phyloP scores from a whole-genome alignment of 139 green algal genomes.

The Haematococcus lacustris region DNA sequence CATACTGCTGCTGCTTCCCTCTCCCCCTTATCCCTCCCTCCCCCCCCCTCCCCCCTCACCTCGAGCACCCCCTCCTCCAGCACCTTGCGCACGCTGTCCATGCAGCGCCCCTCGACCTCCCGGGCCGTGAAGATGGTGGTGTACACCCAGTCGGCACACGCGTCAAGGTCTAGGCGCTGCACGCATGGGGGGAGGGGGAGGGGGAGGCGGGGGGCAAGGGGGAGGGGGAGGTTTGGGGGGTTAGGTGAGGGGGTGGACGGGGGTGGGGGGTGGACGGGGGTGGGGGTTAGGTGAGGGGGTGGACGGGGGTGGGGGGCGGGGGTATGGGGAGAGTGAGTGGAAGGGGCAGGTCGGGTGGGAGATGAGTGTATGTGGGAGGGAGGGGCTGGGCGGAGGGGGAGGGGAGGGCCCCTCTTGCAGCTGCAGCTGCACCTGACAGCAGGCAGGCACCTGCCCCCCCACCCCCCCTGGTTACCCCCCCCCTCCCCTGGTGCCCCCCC shows the following conservation, averaged over 20 bases:
- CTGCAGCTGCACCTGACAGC: slow-evolving; percentile 6
- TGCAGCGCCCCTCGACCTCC: not conserved
- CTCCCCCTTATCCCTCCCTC: too few species aligned
- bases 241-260: not conserved
- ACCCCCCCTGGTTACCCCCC: too few species aligned
- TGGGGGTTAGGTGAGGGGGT: too few species aligned
- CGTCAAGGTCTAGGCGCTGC: slow-evolving; percentile 28
- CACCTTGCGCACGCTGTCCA: slow-evolving; percentile 8
- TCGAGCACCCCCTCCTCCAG: slow-evolving; percentile 56
- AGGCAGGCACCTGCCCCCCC: not conserved
- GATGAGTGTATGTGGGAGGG: not conserved
- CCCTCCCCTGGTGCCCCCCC: too few species aligned
- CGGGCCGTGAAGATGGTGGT: not conserved
- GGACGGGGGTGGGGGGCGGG: not conserved
- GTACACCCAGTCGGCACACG: slow-evolving; percentile 61
- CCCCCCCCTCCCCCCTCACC: too few species aligned
- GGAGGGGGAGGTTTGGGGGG: not conserved
- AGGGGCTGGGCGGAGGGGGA: not conserved
- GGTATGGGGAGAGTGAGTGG: too few species aligned
- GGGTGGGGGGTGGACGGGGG: too few species aligned
- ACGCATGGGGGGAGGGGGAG: too few species aligned
- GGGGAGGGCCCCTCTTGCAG: not conserved
- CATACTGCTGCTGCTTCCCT: too few species aligned
- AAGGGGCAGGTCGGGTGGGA: not conserved
- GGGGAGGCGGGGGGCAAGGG: not conserved